Conservation (phyloP, 2,329 filamentous ascomycete species). For the Pseudonectria buxi region DNA sequence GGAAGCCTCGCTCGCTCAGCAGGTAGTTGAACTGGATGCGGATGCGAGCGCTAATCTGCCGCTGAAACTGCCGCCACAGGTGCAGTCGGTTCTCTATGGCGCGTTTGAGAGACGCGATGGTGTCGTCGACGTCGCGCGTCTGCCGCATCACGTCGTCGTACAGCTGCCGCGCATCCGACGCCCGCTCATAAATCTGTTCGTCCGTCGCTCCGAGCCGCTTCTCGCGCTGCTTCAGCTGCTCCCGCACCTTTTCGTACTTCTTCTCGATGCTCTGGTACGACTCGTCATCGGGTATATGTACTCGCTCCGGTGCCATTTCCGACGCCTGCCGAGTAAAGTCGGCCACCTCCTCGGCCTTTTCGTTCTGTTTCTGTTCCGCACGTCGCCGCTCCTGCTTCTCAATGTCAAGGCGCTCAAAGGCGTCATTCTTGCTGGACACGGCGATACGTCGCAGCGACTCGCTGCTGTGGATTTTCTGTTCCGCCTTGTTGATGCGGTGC, state of each 20-base stretch:
- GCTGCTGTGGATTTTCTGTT: conserved; percentile 43
- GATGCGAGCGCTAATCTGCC: conserved; percentile 77
- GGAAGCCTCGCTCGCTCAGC: conserved; percentile 81
- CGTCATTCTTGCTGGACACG: conserved; percentile 56
- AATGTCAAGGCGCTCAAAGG: conserved; percentile 44
- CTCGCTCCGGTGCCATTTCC: conserved; percentile 46
- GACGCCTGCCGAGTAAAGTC: conserved; percentile 50
- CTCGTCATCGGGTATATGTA: conserved; percentile 58
- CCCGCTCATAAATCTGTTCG: conserved; percentile 52
- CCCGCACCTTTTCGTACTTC: conserved; percentile 47
- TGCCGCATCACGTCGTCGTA: conserved; percentile 38
- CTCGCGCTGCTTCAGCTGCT: conserved; percentile 53
- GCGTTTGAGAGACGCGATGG: conserved; percentile 40
- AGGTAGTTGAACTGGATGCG: conserved; percentile 83
- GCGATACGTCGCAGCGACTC: conserved; percentile 44
- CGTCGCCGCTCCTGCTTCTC: conserved; percentile 38
- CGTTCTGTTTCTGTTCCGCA: conserved; percentile 41
- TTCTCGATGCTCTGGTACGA: conserved; percentile 50
- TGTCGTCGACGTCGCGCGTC: conserved; percentile 33
- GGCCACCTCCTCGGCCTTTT: conserved; percentile 41
- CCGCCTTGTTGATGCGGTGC: conserved; percentile 47
- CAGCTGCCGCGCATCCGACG: conserved; percentile 32
- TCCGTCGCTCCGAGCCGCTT: conserved; percentile 56
- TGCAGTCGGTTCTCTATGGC: conserved; percentile 63
- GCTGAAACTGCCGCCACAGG: conserved; percentile 76